Percentiles rank a stretch among this genome's conserved stretches.
These are phyloP conservation scores for Blastocystis sp. DNA, from an alignment of 352 stramenopile genomes.

Conservation along the genomic window DNA sequence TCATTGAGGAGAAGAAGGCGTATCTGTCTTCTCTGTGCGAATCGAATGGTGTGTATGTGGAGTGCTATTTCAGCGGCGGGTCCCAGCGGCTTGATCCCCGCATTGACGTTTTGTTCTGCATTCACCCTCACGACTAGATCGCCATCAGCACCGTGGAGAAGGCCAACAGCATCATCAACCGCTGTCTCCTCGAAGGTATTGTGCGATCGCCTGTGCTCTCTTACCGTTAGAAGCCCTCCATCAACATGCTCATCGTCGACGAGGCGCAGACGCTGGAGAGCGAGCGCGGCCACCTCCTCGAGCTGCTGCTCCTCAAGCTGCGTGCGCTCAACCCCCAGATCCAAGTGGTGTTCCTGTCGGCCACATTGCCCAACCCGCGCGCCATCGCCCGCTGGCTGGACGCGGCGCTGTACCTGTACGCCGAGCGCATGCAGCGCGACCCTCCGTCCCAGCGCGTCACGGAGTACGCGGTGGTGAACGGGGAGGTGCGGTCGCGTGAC, in stretches of 20 bases:
- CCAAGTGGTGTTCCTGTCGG: conserved; percentile 34
- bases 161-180: conserved; percentile 36
- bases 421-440: neutral
- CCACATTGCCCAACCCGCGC: conserved; percentile 8
- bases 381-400: conserved; percentile 20
- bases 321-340: conserved; percentile 16
- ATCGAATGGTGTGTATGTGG: conserved; percentile 24
- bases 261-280: conserved; percentile 45
- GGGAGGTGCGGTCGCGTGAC: neutral
- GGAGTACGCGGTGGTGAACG: neutral
- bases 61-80: conserved; percentile 6
- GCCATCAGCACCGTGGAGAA: conserved; percentile 52
- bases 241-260: conserved; percentile 56
- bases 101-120: conserved; percentile 10
- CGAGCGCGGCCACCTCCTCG: conserved; percentile 35
- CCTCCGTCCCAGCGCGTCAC: neutral
- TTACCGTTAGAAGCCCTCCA: neutral
- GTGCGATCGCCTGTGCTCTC: neutral
- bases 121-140: neutral
- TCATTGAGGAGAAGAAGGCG: conserved; percentile 43
- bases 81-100: conserved; percentile 21
- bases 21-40: conserved; percentile 36
- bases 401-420: conserved; percentile 2
- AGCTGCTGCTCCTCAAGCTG: conserved; percentile 48
- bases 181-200: conserved; percentile 13